Evolutionary conservation across 2,329 filamentous ascomycete species (phyloP), one percentile per base, ranked within the genome.

Genomic region (Colletotrichum sp.): DNA sequence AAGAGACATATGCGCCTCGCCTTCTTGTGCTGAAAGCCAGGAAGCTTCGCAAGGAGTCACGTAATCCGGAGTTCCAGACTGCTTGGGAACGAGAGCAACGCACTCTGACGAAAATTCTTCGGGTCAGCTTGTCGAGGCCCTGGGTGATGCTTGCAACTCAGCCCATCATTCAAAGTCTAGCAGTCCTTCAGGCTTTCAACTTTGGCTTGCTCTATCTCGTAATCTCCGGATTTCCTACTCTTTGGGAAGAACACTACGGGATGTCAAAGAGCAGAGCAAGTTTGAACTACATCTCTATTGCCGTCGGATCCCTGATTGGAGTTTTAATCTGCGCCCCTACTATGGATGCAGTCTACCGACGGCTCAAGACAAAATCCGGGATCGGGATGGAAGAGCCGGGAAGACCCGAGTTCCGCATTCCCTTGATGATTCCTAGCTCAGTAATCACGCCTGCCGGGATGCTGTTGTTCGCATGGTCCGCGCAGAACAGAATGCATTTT

Each of bases 191-290:
- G 78, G 92, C 89, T 1, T 90, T 91, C 77, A 83, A 90, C 18
- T 93, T 93, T 77, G 92, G 92, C 0, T 81, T 92, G 1, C 89
- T 93, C 80, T 94, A 93, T 72, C 89, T 94, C 26, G 87, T 92
- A 34, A 87, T 94, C 1, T 89, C 90, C 0, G 93, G 90, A 3
- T 93, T 93, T 78, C 90, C 93, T 0, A 80, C 82, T 0, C 85
- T 95, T 1, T 94, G 91, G 91, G 86, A 82, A 3, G 78, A 80
- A 0, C 82, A 86, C 16, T 95, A 95, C 79, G 80, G 86, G 69
- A 87, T 93, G 79, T 87, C 88, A 1, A 85, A 89, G 12, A 89
- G 90, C 69, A 90, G 91, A 32, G 91, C 89, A n/a, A 91, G 91
- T 0, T 82, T 94, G 1, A 92, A 94, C 81, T 94, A 93, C 82